Conservation (phyloP, 2,329 filamentous ascomycete genomes). For the Paracamarosporium sp. region DNA sequence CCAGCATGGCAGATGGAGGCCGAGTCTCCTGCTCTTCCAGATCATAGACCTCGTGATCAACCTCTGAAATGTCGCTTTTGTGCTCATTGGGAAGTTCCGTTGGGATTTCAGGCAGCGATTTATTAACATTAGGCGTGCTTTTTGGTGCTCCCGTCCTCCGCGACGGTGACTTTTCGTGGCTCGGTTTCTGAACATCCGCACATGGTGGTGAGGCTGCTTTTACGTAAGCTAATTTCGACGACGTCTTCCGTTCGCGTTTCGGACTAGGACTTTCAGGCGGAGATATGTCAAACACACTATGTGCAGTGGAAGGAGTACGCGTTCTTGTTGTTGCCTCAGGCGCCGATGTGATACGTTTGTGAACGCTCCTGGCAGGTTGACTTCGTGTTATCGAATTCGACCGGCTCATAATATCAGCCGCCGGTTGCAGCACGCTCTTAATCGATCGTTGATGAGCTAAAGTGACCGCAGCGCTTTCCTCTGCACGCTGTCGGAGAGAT, state of each 20-base stretch:
- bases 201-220: conserved; percentile 23
- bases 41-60: conserved; percentile 11
- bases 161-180: conserved; percentile 15
- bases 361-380: conserved; percentile 19
- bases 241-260: conserved; percentile 4
- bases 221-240: conserved; percentile 15
- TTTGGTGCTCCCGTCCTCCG: conserved; percentile 10
- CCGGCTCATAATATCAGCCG: conserved; percentile 40
- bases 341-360: conserved; percentile 43
- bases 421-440: conserved; percentile 39
- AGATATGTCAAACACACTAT: conserved; percentile 28
- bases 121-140: conserved; percentile 25
- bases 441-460: conserved; percentile 41
- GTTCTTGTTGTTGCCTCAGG: conserved; percentile 30
- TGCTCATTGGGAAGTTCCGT: conserved; percentile 4
- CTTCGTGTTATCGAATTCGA: conserved; percentile 29
- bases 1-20: conserved; percentile 30
- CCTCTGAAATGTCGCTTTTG: conserved; percentile 12
- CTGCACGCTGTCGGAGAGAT: conserved; percentile 32
- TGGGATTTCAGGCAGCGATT: conserved; percentile 28
- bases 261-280: conserved; percentile 30
- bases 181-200: conserved; percentile 16
- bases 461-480: conserved; percentile 38
- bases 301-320: conserved; percentile 15
- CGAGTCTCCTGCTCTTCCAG: conserved; percentile 23